Base-by-base conservation (phyloP, 2,329 filamentous ascomycete species). In the Colletotrichum zoysiae region DNA sequence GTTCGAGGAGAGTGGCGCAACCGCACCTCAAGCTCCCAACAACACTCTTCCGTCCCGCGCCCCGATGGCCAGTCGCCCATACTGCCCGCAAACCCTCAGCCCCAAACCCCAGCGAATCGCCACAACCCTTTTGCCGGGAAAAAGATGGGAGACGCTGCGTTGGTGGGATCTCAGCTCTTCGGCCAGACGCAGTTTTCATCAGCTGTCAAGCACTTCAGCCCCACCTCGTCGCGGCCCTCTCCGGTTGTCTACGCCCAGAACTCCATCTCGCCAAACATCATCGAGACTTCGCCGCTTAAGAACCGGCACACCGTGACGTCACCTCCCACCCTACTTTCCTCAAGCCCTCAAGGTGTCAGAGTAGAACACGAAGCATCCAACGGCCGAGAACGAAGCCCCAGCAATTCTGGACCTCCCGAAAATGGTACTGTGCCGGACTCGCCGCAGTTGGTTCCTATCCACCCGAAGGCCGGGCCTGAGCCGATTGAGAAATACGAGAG, bases 201-300 rank as follows among this genome's bases (percentile, higher is more conserved):
- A 1, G 86, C 83, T 1, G 76, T 84, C 20, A 88, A 85, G 75
- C 82, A 80, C 33, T 78, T 81, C 57, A 90, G 87, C 70, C 88
- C 88, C 26, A 89, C 88, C 0, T 89, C 87, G 1, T 90, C 88
- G 1, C 82, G 88, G 14, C 88, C 88, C 0, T 90, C 88, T 1
- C 88, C 88, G 0, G 80, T 84, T 53, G 75, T 85, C 5, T 83
- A 86, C 33, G 40, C 44, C 14, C 78, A 81, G 33, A 82, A 86
- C 62, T 79, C 81, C 1, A 84, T 86, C 5, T 87, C 86, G 2
- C 82, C 86, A 0, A 85, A 85, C 55, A 78, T 80, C 2, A 76
- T 84, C 81, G 79, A 81, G 73, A 81, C 80, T 0, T 89, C 87
- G 1, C 87, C 87, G 0, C 76, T 88, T 1, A 88, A 87, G 76